A percentile compares a stretch with the other conserved stretches of the same genome.
These are phyloP conservation scores for Penicillium angulare DNA, from an alignment of 495 filamentous ascomycete genomes.

Conservation along the genomic window DNA sequence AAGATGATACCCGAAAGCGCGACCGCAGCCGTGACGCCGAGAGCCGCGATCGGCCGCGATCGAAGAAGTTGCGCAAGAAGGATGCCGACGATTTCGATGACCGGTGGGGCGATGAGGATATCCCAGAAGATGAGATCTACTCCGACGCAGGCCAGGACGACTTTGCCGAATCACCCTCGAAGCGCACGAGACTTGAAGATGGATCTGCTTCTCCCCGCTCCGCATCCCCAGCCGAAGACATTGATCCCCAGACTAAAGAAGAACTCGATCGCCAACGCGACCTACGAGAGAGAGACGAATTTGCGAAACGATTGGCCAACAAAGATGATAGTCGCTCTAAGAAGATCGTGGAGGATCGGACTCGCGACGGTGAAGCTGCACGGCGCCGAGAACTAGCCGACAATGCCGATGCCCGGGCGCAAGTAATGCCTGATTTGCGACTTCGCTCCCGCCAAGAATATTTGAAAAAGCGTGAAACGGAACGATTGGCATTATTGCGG, in stretches of 20 bases:
- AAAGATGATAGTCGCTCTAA: constrained; percentile 71
- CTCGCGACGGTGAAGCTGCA: constrained; percentile 56
- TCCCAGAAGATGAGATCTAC: constrained; percentile 40
- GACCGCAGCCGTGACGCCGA: constrained; percentile 43
- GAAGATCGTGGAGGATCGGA: constrained; percentile 69
- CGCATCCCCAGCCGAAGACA: constrained; percentile 44
- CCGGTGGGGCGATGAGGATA: constrained; percentile 78
- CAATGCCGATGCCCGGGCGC: constrained; percentile 58
- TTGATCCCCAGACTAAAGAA: constrained; percentile 57
- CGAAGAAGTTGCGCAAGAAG: constrained; percentile 54
- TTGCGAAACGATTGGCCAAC: constrained; percentile 66
- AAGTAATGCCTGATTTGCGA: constrained; percentile 72
- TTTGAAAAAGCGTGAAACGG: constrained; percentile 84
- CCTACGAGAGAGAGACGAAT: constrained; percentile 69
- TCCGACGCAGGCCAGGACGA: constrained; percentile 44
- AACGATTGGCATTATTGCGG: constrained; percentile 78
- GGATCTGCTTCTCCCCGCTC: constrained; percentile 48
- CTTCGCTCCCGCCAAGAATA: constrained; percentile 88
- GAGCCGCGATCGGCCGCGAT: constrained; percentile 46
- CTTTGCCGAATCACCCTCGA: constrained; percentile 56
- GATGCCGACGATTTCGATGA: constrained; percentile 67
- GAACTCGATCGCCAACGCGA: constrained; percentile 61
- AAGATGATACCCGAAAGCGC: constrained; percentile 41
- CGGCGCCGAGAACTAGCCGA: constrained; percentile 62
- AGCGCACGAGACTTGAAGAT: constrained; percentile 57